Conservation (phyloP, 768 basidiomycete genomes). For the Podaxis pistillaris region DNA sequence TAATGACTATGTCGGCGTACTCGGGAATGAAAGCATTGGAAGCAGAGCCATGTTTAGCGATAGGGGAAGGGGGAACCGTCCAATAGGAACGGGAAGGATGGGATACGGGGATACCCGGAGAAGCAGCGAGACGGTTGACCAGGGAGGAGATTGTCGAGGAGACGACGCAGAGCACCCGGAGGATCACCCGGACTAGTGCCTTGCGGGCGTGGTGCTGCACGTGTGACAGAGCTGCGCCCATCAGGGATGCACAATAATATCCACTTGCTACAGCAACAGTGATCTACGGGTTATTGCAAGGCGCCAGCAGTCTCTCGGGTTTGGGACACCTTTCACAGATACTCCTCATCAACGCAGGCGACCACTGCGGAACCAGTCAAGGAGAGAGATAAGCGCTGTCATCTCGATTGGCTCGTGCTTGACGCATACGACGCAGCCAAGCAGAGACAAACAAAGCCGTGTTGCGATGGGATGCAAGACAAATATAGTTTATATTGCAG, state of each 20-base stretch:
- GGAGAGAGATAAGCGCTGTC: not conserved
- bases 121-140: conserved; percentile 26
- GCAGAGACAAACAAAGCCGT: not conserved
- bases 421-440: not conserved
- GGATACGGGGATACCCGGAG: conserved; percentile 57
- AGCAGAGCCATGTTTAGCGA: conserved; percentile 34
- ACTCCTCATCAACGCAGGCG: not conserved
- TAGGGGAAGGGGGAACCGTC: conserved; percentile 51
- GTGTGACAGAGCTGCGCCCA: conserved; percentile 7
- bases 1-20: conserved; percentile 65
- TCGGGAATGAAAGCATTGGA: conserved; percentile 30
- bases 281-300: not conserved
- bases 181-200: conserved; percentile 17
- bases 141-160: conserved; percentile 22
- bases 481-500: not conserved
- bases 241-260: not conserved
- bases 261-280: not conserved
- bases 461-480: not conserved
- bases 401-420: not conserved
- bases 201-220: conserved; percentile 17
- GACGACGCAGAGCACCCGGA: conserved; percentile 21
- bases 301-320: not conserved
- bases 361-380: not conserved
- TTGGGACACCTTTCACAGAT: not conserved
- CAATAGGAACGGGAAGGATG: conserved; percentile 63